Base-by-base conservation (phyloP, 2,329 filamentous ascomycete genomes). In the Cercospora zeina region DNA sequence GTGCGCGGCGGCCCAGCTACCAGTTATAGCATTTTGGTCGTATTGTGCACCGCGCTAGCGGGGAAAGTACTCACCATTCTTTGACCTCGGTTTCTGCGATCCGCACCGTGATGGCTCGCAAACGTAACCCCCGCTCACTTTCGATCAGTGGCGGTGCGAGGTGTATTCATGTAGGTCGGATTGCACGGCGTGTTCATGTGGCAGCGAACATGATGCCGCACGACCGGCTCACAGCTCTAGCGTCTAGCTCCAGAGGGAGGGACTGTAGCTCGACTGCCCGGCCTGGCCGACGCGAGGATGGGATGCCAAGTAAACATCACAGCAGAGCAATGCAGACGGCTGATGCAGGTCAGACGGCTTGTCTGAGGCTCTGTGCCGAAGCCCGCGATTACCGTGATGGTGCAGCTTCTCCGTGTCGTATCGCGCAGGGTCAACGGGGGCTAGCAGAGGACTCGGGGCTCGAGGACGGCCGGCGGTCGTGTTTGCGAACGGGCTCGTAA, bases 91-190 rank as follows among this genome's bases (percentile, higher is more conserved):
- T 50, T 59, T 62, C 49, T 51, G 42, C 47, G 19, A 54, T 21
- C 45, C 30, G 42, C 21, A 62, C 60, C 60, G 37, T 59, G 60
- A 62, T 62, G 60, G 54, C 39, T 56, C 34, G 33, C 21, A 33
- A 49, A 39, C 37, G 24, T 57, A 42, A 57, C 34, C 37, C 33
- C 54, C 13, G 14, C 37, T 21, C 54, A 11, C 37, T 11, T 24
- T 19, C n/a, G 21, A n/a, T 49, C 7, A 47, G 24, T 37, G n/a
- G 16, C 10, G n/a, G n/a, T 31, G 37, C 11, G 24, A 42, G 55
- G 55, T 49, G 60, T 62, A n/a, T n/a, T n/a, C 47, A 59, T 62
- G 33, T 30, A 19, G 24, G 36, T 27, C 39, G 45, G 45, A 47
- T 21, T 13, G 37, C 45, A 9, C 33, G 54, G 31, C 33, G 54